Evolutionary conservation across 2,329 filamentous ascomycete species (phyloP).

Genomic region (Pyrenophora seminiperda): DNA sequence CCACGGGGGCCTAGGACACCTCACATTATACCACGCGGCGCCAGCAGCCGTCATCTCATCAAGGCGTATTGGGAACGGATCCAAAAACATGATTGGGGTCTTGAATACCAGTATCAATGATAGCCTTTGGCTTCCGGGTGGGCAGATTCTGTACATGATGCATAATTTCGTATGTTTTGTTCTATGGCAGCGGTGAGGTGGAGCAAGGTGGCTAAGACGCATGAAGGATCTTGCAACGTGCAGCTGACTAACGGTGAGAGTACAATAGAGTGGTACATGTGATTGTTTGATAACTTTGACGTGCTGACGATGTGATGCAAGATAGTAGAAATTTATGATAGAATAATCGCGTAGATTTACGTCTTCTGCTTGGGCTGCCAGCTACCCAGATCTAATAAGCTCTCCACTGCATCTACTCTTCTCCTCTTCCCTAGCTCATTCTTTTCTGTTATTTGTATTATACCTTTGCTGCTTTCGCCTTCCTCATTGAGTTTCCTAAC

Average conservation of each 20-base stretch:
- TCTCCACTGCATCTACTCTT: neutral
- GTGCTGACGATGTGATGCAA: neutral
- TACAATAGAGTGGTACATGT: slow-evolving; percentile 1
- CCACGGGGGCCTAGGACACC: neutral
- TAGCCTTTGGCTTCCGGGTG: slow-evolving; percentile 1
- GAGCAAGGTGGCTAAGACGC: neutral
- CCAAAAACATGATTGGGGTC: neutral
- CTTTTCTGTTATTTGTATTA: neutral
- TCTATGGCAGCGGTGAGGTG: neutral
- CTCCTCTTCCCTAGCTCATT: neutral
- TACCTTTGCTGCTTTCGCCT: neutral
- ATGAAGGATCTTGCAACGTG: neutral
- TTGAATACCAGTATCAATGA: slow-evolving; percentile 3
- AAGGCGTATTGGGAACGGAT: slow-evolving; percentile 15
- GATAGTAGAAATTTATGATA: neutral
- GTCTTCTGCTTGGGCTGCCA: neutral
- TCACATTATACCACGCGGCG: slow-evolving; percentile 18
- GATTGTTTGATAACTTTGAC: neutral
- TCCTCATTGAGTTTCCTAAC: neutral
- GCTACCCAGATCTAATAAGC: neutral
- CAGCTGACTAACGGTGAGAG: neutral
- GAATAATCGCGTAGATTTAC: neutral
- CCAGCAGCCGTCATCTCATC: slow-evolving; percentile 12
- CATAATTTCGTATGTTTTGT: slow-evolving; percentile 6
- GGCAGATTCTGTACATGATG: slow-evolving; percentile 13